Evolutionary conservation across 2,329 filamentous ascomycete genomes (phyloP).

Genomic region (Ophiobolus disseminans): DNA sequence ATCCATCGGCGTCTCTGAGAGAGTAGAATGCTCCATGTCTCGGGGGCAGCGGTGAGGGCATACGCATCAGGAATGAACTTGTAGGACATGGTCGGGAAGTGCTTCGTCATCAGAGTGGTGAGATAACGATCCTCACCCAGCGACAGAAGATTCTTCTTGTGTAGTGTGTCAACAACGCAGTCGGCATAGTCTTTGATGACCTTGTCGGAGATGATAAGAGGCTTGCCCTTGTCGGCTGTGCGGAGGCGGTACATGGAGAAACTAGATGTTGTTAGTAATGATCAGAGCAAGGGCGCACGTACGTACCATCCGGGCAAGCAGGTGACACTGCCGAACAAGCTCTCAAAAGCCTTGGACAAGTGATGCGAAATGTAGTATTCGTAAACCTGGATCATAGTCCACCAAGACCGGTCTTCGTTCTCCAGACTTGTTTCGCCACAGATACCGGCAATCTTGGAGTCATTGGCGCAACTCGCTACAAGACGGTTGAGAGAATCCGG

Average conservation of each 20-base stretch:
- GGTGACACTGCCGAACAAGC: constrained; percentile 95
- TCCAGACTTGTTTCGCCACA: constrained; percentile 96
- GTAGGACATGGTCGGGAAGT: constrained; percentile 94
- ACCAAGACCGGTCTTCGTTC: constrained; percentile 94
- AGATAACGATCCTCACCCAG: constrained; percentile 97
- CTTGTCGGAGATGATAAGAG: constrained; percentile 88
- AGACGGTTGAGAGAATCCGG: constrained; percentile 93
- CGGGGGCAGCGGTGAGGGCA: constrained; percentile 90
- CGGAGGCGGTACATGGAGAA: constrained; percentile 98
- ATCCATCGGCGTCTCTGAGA: constrained; percentile 99
- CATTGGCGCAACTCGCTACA: constrained; percentile 89
- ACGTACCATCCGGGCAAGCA: constrained; percentile 98
- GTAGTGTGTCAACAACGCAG: constrained; percentile 88
- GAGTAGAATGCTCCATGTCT: constrained; percentile 90
- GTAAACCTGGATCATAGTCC: constrained; percentile 99
- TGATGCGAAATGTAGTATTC: constrained; percentile 99
- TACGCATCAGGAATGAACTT: constrained; percentile 95
- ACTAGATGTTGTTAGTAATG: constrained; percentile 60
- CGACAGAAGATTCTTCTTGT: constrained; percentile 91
- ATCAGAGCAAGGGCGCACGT: neutral
- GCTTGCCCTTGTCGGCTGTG: constrained; percentile 91
- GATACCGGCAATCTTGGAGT: constrained; percentile 95
- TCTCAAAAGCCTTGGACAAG: constrained; percentile 95
- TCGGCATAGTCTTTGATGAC: constrained; percentile 89
- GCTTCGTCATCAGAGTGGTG: constrained; percentile 96